Conservation (phyloP, 2,329 filamentous ascomycete species). For the Sporothrix mexicana region DNA sequence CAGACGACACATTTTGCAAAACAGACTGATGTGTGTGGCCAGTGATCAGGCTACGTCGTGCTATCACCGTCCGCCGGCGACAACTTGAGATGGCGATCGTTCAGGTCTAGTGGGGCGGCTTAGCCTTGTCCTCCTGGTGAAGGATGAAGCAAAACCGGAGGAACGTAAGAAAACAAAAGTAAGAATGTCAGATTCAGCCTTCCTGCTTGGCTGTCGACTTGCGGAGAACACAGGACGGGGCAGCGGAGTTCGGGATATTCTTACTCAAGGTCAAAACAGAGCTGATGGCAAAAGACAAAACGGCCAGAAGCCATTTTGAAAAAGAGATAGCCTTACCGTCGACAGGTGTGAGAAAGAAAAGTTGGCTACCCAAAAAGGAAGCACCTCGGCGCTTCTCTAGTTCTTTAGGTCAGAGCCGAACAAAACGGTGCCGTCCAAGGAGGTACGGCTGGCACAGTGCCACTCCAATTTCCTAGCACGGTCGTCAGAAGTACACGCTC, state of each 20-base stretch:
- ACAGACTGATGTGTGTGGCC: not conserved
- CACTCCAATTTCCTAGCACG: not conserved
- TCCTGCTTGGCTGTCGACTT: not conserved
- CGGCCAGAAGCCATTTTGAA: not conserved
- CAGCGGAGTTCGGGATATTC: not conserved
- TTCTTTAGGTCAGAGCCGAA: not conserved
- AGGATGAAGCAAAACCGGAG: not conserved
- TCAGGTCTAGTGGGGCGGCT: not conserved
- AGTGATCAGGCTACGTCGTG: no score
- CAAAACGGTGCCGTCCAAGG: not conserved
- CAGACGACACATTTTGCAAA: not conserved
- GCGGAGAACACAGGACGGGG: constrained; percentile 15
- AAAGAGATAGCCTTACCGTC: not conserved
- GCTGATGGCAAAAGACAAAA: not conserved
- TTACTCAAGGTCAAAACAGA: not conserved
- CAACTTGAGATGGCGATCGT: constrained; percentile 5
- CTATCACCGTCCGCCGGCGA: not conserved
- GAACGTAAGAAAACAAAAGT: not conserved
- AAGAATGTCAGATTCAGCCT: not conserved
- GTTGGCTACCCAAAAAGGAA: constrained; percentile 16
- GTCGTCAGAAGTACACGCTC: not conserved
- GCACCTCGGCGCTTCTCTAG: constrained; percentile 16
- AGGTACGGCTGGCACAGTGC: constrained; percentile 1
- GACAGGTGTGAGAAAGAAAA: not conserved
- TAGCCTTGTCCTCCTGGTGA: not conserved